Conservation (phyloP, 164 flowering plant genomes). For the Warburgia ugandensis region DNA sequence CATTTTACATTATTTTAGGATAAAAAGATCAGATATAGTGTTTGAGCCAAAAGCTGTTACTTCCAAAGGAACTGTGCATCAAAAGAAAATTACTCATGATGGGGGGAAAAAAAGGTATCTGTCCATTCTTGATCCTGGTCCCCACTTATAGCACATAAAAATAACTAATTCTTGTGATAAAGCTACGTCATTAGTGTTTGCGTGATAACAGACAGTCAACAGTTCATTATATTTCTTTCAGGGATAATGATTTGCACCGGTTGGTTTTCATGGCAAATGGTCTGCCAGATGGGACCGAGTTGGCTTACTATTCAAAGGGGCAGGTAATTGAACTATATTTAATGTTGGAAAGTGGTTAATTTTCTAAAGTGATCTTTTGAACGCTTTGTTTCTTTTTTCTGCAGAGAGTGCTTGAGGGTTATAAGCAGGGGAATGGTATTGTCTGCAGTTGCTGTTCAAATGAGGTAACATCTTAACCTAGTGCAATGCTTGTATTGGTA, state of each 20-base stretch:
- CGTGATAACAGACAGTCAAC: too few relatives aligned
- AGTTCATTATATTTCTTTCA: conserved; percentile 21
- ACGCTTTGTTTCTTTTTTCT: background rate
- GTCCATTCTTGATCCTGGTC: too few relatives aligned
- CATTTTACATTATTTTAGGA: too few relatives aligned
- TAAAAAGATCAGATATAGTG: too few relatives aligned
- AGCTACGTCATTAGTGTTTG: too few relatives aligned
- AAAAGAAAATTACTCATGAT: too few relatives aligned
- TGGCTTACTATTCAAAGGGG: conserved; percentile 78
- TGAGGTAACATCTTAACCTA: conserved; percentile 34
- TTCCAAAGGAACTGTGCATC: too few relatives aligned
- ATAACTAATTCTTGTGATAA: too few relatives aligned
- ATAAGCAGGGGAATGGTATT: conserved; percentile 76
- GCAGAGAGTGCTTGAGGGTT: conserved; percentile 63
- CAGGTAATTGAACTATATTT: conserved; percentile 37
- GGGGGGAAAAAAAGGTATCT: too few relatives aligned
- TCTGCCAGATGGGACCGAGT: conserved; percentile 82
- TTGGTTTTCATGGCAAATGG: conserved; percentile 85
- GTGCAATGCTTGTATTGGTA: background rate
- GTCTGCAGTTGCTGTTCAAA: conserved; percentile 58
- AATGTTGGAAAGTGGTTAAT: background rate
- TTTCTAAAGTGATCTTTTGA: background rate
- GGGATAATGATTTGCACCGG: conserved; percentile 88
- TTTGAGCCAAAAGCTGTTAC: too few relatives aligned
- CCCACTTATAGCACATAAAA: too few relatives aligned